Evolutionary conservation across 225 moss, liverwort and hornwort species (phyloP), one percentile per base, ranked within the genome.

Genomic region (Straminergon stramineum): DNA sequence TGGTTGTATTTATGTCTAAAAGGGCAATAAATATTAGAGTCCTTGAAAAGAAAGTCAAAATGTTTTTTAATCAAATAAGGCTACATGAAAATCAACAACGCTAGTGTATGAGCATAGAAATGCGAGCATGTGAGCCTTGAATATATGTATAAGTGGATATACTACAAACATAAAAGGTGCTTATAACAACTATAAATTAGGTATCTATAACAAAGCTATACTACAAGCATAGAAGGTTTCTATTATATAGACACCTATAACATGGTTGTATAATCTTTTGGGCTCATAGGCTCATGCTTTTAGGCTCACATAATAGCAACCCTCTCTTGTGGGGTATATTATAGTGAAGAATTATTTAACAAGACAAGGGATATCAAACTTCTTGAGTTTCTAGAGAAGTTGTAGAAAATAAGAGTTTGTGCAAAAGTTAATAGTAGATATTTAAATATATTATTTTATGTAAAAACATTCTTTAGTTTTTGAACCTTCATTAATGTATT

Each of bases 21-120:
- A 48, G 1, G 4, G 0, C 0, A 31, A 75, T 31, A 4, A 75
- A 48, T 0, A 73, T 73, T 17, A 3, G 2, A 28, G 10, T 8
- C 31, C 2, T 48, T 48, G 11, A 75, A 31, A 75, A 45, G 2
- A 45, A 45, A 45, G 1, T 2, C 5, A 74, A 45, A 43, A 17
- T 27, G 1, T 6, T 27, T 74, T 39, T 70, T 9, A 2, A 9
- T 26, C 1, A 41, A 15, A 30, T 4, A 69, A 28, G 3, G 15
- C 3, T 74, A 17, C 17, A 45, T 7, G 0, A 48, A 75, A 18
- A 48, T n/a, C n/a, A n/a, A n/a, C n/a, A n/a, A n/a, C n/a, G n/a
- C n/a, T n/a, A n/a, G n/a, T n/a, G n/a, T n/a, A n/a, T n/a, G n/a
- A n/a, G n/a, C n/a, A n/a, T n/a, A n/a, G n/a, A n/a, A n/a, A n/a